These are phyloP conservation scores for Millerozyma miso DNA, from an alignment of 805 yeast genomes.

Conservation along the genomic window DNA sequence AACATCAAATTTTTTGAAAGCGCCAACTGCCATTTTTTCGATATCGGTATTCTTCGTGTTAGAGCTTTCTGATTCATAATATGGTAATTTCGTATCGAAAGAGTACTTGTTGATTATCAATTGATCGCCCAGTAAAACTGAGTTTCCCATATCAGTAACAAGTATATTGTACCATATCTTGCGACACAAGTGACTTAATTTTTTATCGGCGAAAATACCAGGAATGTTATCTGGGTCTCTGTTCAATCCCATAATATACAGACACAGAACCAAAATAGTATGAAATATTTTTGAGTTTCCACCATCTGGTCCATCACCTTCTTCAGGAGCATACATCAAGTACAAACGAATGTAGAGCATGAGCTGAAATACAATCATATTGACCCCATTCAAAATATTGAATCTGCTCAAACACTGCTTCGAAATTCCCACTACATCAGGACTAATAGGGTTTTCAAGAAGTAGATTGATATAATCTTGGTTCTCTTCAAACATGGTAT, in stretches of 20 bases:
- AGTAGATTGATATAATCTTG: too few relatives aligned
- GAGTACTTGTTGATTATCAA: not conserved
- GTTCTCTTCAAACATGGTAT: too few relatives aligned
- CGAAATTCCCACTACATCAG: too few relatives aligned
- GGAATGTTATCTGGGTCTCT: not conserved
- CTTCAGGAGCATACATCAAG: not conserved
- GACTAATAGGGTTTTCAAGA: too few relatives aligned
- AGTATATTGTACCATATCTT: not conserved
- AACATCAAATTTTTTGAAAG: too few relatives aligned
- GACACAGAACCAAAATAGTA: not conserved
- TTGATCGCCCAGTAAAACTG: not conserved
- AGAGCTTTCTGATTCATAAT: too few relatives aligned
- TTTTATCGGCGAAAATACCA: not conserved
- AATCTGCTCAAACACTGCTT: not conserved
- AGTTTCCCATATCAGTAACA: not conserved
- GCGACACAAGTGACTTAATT: not conserved
- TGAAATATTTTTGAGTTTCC: not conserved
- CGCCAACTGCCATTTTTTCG: too few relatives aligned
- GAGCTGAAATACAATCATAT: not conserved
- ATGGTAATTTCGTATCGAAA: slow-evolving; percentile 1
- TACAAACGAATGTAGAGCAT: not conserved
- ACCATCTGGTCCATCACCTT: not conserved
- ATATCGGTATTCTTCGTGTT: too few relatives aligned
- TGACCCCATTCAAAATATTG: not conserved
- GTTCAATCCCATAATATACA: not conserved